Base-by-base conservation (phyloP, 768 basidiomycete species). In the Mycena polygramma region DNA sequence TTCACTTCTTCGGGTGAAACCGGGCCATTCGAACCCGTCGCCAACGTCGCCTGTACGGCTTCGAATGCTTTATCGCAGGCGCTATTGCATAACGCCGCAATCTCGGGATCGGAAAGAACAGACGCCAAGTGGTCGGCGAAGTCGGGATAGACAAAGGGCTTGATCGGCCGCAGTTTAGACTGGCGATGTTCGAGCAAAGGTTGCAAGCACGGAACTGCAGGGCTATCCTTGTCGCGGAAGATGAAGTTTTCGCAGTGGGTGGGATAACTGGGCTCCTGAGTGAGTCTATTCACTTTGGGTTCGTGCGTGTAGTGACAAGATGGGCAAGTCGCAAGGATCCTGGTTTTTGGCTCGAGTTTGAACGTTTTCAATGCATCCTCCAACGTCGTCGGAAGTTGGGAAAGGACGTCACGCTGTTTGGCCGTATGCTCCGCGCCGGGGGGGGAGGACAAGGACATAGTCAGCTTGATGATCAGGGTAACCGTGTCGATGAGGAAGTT, bases 101-200 rank as follows among this genome's bases (percentile, higher is more conserved):
- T 48, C 35, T 73, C 70, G 46, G 73, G 64, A 66, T 76, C 68
- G 37, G 74, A 49, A 26, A 77, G 72, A 14, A 70, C 52, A 36
- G 73, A 66, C 19, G 73, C 63, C 59, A 77, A 17, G 52, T 77
- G 66, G 57, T 80, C 75, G 11, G 69, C 52, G 55, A 81, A 77
- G 14, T 74, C 71, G 2, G 67, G 49, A 35, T 49, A 55, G 7
- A 71, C 55, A 2, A 70, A 72, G 0, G 75, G 77, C 60, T 75
- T 77, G 20, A 74, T 66, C n/a, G 72, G 76, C 24, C 67, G 63
- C 62, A 60, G 57, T 55, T 72, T 72, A n/a, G 55, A 55, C 52
- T 72, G 66, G 46, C 71, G 71, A 20, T 60, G 48, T 57, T 64
- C 58, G 35, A 72, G 66, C n/a, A 72, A 41, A 48, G 71, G 67